These are phyloP conservation scores for Aureobasidium sp. DNA, from an alignment of 2,329 filamentous ascomycete species.

Conservation along the genomic window DNA sequence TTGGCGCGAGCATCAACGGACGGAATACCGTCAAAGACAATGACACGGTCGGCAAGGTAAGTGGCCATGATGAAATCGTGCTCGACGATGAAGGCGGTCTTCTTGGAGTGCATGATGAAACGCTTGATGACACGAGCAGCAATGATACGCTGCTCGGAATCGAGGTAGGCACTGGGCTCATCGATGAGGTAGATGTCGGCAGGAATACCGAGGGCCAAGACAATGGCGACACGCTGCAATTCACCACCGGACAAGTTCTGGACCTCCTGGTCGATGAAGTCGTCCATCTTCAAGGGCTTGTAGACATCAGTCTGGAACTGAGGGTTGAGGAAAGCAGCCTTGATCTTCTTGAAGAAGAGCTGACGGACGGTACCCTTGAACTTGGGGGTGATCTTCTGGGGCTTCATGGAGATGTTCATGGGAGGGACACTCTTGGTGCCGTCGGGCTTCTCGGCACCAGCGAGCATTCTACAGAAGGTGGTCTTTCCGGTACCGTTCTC, in stretches of 20 bases:
- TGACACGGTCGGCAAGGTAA: slow-evolving; percentile 83
- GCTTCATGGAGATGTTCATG: slow-evolving; percentile 99
- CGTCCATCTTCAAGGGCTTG: slow-evolving; percentile 97
- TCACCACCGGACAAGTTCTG: slow-evolving; percentile 99
- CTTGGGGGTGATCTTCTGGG: slow-evolving; percentile 98
- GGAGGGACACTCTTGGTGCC: slow-evolving; percentile 68
- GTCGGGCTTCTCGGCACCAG: slow-evolving; percentile 89
- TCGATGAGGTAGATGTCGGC: slow-evolving; percentile 99
- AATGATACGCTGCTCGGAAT: slow-evolving; percentile 98
- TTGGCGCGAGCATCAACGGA: slow-evolving; percentile 85
- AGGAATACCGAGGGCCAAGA: slow-evolving; percentile 88
- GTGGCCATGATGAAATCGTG: slow-evolving; percentile 99
- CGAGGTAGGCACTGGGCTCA: slow-evolving; percentile 93
- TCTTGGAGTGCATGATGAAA: slow-evolving; percentile 99
- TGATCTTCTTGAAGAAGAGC: slow-evolving; percentile 99
- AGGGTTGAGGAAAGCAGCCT: slow-evolving; percentile 88
- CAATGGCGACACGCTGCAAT: slow-evolving; percentile 97
- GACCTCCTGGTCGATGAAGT: slow-evolving; percentile 99
- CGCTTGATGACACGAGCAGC: slow-evolving; percentile 97
- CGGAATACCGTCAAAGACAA: slow-evolving; percentile 94
- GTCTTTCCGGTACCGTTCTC: slow-evolving; percentile 99
- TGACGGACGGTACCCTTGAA: slow-evolving; percentile 95
- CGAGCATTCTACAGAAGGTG: slow-evolving; percentile 94
- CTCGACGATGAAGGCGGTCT: slow-evolving; percentile 98
- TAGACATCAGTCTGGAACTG: slow-evolving; percentile 99